Base-by-base conservation (phyloP, 2,329 filamentous ascomycete species). In the Tolypocladium inflatum region DNA sequence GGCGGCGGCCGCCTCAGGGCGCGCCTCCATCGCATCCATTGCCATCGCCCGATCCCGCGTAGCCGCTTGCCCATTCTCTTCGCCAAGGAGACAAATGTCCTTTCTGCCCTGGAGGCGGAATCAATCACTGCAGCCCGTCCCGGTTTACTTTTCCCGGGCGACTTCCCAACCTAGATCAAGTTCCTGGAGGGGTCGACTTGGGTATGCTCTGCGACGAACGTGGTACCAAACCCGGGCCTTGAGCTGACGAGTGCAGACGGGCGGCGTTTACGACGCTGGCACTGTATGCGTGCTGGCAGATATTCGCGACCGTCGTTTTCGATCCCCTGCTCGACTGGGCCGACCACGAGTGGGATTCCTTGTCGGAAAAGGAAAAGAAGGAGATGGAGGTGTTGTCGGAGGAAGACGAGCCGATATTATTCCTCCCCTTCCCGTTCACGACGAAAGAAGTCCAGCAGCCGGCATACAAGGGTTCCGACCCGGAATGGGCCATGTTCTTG, bases 351-450 rank as follows among this genome's bases (percentile, higher is more conserved):
- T 74, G 75, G 60, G 72, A 74, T 5, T 68, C 72, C 17, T 63
- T 78, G 55, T 73, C 74, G 1, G 73, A 76, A 26, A 72, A 78
- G 51, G 78, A 80, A 64, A 75, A 71, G 60, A 67, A 72, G 57
- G 71, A 73, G 54, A 63, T 75, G 41, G 68, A 74, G 45, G 70
- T 75, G 7, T 68, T 75, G 17, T 72, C 76, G 2, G 74, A 76
- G 2, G 73, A 78, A 4, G 72, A 74, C 17, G 74, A 78, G 21
- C 70, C 78, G 2, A 62, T 79, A 17, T 23, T 78, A 6, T 88
- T 88, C 60, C 78, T 89, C 9, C 83, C 86, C 0, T 80, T 88
- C 56, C 83, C 84, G 4, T 83, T 83, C 50, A 84, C 81, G 2
- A 81, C 77, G 1, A 76, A 76, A 55, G 63, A 74, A 58, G 70